Evolutionary conservation across 768 basidiomycete genomes (phyloP), one percentile per base, ranked within the genome.

Genomic region (Ramaria sp.): DNA sequence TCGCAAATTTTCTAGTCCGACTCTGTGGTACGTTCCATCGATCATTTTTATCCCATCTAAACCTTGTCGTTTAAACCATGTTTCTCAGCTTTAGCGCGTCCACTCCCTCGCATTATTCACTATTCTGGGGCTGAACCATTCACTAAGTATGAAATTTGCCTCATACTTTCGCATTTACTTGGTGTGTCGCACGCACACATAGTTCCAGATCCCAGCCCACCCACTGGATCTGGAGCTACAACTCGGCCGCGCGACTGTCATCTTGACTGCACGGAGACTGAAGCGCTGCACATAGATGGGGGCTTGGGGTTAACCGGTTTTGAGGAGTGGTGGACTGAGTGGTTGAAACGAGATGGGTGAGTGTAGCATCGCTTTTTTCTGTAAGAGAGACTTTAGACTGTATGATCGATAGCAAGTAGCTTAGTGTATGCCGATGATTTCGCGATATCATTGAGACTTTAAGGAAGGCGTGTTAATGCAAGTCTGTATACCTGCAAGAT

Each of bases 101-200:
- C 73, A 1, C 70, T 88, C 18, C 88, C 89, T 0, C 72, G 77
- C 0, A 83, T 96, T 49, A 58, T 97, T 3, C 95, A 97, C 67
- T 97, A 90, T 66, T 86, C 91, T 3, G 81, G 79, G 2, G 76
- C 79, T 16, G 85, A 89, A 61, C 80, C 86, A 1, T 81, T 85
- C 65, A 96, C 93, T 8, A 98, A 98, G 70, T 96, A 93, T 69
- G 86, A 87, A 61, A 96, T 97, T 59, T 91, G 89, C 64, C 71
- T 88, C 27, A 71, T 86, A 36, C 88, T 92, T 60, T 79, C 85
- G 8, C 75, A 74, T 56, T 75, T 89, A 49, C 78, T 95, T 30
- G 70, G 73, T 5, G 68, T 90, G 0, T 77, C 88, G 10, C 85
- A 88, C 62, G 65, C 60, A 1, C 90, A 97, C 64, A 83, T 95